Conservation (phyloP, 192 early-diverging fungal genomes). For the Chytriomyces confervae region DNA sequence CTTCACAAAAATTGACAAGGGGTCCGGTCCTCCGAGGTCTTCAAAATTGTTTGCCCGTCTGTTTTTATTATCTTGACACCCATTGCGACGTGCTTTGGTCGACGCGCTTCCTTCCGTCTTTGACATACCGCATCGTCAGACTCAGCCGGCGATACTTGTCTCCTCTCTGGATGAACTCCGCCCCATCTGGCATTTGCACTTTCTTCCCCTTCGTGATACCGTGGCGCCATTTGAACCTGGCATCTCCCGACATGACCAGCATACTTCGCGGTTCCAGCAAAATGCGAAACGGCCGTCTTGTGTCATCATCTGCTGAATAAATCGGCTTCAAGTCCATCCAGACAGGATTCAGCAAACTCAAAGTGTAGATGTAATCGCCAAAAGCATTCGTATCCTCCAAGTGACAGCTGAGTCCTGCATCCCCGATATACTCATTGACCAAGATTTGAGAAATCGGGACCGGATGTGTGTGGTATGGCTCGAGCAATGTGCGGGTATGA, state of each 20-base stretch:
- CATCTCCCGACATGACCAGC: conserved; percentile 32
- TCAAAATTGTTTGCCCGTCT: no score
- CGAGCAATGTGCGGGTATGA: neutral
- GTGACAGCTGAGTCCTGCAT: conserved; percentile 36
- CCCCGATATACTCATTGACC: conserved; percentile 43
- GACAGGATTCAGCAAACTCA: conserved; percentile 39
- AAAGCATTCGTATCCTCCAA: conserved; percentile 44
- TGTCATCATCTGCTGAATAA: neutral
- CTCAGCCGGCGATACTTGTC: conserved; percentile 29
- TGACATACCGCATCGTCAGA: conserved; percentile 38
- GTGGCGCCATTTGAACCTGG: conserved; percentile 36
- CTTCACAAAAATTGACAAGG: no score
- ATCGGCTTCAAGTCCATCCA: conserved; percentile 45
- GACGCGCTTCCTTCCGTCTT: conserved; percentile 32
- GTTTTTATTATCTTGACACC: neutral
- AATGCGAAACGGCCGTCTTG: neutral
- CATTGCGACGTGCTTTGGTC: conserved; percentile 17
- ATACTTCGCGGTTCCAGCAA: conserved; percentile 40
- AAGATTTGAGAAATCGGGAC: conserved; percentile 31
- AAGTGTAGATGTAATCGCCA: conserved; percentile 39
- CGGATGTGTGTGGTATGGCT: neutral
- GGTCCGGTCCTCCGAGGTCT: no score
- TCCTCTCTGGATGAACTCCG: conserved; percentile 9
- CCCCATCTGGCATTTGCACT: conserved; percentile 33
- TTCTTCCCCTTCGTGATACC: conserved; percentile 41